phyloP scores from a whole-genome alignment of 2,329 filamentous ascomycete genomes.

The Pseudopyricularia cyperi region DNA sequence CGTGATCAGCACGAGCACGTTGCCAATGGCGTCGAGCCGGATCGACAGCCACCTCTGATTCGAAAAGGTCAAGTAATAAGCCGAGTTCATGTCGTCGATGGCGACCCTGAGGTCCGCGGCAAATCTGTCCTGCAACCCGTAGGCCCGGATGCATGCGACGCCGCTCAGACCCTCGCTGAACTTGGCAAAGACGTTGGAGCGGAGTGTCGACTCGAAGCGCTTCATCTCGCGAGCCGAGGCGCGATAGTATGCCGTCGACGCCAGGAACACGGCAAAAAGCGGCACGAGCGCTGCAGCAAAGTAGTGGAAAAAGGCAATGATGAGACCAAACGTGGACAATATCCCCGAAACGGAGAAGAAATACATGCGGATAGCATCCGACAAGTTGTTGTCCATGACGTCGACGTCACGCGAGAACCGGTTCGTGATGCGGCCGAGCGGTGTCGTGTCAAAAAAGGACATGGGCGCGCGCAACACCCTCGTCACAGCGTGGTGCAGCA shows the following conservation, averaged over 20 bases:
- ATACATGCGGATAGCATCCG: constrained; percentile 87
- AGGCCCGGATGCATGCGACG: constrained; percentile 76
- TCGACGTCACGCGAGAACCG: constrained; percentile 93
- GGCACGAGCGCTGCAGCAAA: constrained; percentile 53
- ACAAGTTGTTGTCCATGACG: constrained; percentile 88
- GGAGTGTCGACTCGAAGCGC: constrained; percentile 79
- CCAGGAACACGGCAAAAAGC: constrained; percentile 63
- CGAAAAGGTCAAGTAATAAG: constrained; percentile 89
- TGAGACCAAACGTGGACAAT: constrained; percentile 70
- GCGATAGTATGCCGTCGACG: constrained; percentile 79
- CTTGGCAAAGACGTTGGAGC: constrained; percentile 78
- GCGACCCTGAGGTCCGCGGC: constrained; percentile 52
- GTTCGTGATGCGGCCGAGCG: constrained; percentile 88
- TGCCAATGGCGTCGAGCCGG: constrained; percentile 74
- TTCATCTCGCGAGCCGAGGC: constrained; percentile 89
- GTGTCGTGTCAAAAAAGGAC: constrained; percentile 96
- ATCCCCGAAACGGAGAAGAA: constrained; percentile 76
- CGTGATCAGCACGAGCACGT: constrained; percentile 71
- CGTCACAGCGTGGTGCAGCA: constrained; percentile 69
- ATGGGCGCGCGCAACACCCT: constrained; percentile 61
- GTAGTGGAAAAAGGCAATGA: constrained; percentile 92
- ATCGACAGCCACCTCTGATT: constrained; percentile 90
- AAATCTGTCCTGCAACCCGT: constrained; percentile 70
- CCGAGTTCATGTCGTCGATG: constrained; percentile 85
- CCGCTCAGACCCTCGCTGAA: constrained; percentile 83